These are phyloP conservation scores for Trichomonascus vanleenenianus DNA, from an alignment of 805 yeast genomes.

Conservation along the genomic window DNA sequence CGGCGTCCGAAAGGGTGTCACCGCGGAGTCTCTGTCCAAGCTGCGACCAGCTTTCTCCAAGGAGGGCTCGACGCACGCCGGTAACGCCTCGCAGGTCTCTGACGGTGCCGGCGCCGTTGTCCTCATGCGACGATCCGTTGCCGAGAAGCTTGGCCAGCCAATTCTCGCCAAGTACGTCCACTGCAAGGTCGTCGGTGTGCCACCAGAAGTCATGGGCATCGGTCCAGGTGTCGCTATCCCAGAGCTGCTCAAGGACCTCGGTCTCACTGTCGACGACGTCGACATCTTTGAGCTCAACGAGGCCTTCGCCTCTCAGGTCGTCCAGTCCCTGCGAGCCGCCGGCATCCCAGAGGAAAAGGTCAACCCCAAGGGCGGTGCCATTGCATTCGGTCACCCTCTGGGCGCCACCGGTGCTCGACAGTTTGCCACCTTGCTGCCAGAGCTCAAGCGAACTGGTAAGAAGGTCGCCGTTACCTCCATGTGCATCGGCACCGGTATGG, in stretches of 20 bases:
- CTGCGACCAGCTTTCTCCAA: conserved; percentile 80
- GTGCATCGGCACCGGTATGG: conserved; percentile 99
- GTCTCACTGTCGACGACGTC: conserved; percentile 57
- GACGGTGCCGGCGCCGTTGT: conserved; percentile 94
- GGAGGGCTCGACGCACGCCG: conserved; percentile 87
- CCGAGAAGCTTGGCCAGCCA: conserved; percentile 62
- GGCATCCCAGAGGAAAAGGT: conserved; percentile 65
- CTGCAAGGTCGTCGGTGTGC: conserved; percentile 81
- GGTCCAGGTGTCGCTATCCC: conserved; percentile 98
- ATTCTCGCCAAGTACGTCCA: conserved; percentile 75
- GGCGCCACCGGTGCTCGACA: conserved; percentile 93
- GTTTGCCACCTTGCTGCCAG: conserved; percentile 78
- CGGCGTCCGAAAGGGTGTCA: conserved; percentile 85
- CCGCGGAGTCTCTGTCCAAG: conserved; percentile 64
- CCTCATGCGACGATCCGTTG: conserved; percentile 77
- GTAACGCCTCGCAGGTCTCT: conserved; percentile 91
- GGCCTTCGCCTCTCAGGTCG: conserved; percentile 94
- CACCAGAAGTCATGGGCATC: conserved; percentile 96
- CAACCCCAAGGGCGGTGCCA: conserved; percentile 94
- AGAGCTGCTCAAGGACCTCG: conserved; percentile 54
- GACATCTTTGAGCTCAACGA: conserved; percentile 84
- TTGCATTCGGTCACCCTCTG: conserved; percentile 91
- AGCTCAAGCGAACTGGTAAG: conserved; percentile 62
- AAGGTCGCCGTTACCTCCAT: conserved; percentile 81
- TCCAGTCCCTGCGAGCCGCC: conserved; percentile 60